Base-by-base conservation (phyloP, 2,329 filamentous ascomycete genomes). In the Alternaria viburni region DNA sequence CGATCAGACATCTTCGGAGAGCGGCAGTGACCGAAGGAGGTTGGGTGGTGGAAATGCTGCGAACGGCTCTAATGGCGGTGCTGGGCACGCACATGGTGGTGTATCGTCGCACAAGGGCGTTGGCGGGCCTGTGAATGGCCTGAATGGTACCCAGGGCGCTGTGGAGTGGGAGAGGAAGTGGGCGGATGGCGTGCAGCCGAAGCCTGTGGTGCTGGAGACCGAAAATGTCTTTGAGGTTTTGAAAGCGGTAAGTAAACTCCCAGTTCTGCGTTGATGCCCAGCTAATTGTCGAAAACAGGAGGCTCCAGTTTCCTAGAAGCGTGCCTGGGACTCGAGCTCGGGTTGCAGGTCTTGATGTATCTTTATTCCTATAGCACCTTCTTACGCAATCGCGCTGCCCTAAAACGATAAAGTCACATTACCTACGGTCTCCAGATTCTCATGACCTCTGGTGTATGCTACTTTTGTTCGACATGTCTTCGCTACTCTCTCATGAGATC, bases 81-180 rank as follows among this genome's bases (percentile, higher is more conserved):
- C 49, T 61, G 57, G 51, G 23, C 26, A 44, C 21, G 32, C 47
- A 36, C 32, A 61, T 57, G 43, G 19, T 56, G 10, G 30, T 59
- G 23, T 46, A 52, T 5, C 55, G 32, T 57, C 59, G 25, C 23
- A 26, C 50, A 15, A 30, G 11, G 28, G 41, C 19, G 50, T 56
- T 21, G 54, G 51, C 49, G 59, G 54, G 17, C 32, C 49, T 54
- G 49, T 58, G 4, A 66, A 62, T 57, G 61, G 60, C 11, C 21
- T 64, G 4, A 65, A 62, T 45, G 58, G 52, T 17, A 41, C 51
- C 6, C 45, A 62, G 15, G 64, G 46, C 5, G 15, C 23, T 23
- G 26, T 65, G 5, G 55, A 62, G 46, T 69, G 68, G 68, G 66
- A 69, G 32, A 52, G 44, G 17, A 70, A 70, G 30, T 69, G 66